Base-by-base conservation (phyloP, 345 rosid species). In the Populus deltoides region DNA sequence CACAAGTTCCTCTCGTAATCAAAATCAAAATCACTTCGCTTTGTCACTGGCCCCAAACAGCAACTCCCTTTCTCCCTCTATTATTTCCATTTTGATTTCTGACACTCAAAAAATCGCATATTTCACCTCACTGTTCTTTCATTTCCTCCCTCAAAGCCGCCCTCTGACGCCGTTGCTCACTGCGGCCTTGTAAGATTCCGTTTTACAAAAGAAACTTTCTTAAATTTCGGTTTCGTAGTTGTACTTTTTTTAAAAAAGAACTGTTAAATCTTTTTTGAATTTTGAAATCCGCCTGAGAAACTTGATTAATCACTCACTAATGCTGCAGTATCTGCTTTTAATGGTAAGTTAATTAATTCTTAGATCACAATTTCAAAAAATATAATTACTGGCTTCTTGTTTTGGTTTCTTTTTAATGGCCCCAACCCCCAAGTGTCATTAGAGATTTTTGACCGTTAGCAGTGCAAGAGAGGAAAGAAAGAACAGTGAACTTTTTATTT, bases 141-240 rank as follows among this genome's bases (percentile, higher is more conserved):
- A 11, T 16, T 6, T 6, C 2, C 20, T 49, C 47, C 12, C 25
- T 25, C 29, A 20, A 57, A 70, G 35, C 81, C 88, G 86, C 81
- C 83, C 78, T 18, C 72, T 76, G 79, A 82, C 85, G 84, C 81
- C 83, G 88, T 88, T 85, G 75, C 72, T 38, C 71, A 27, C 59
- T 6, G 57, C 17, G 39, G 51, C 80, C 47, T 5, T 80, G 81
- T 66, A 70, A 69, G 83, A 73, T 70, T 59, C 45, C 13, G 62
- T n/a, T 76, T 8, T n/a, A 57, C 11, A 57, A 9, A 22, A 63
- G 35, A 41, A 16, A 6, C 35, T 17, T 59, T 79, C 79, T 75
- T 39, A 67, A 81, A 49, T 82, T 78, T 62, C 78, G 79, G 84
- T 73, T 81, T 87, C 59, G 51, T 36, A 39, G 55, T 81, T 47